Evolutionary conservation across 2,329 filamentous ascomycete genomes (phyloP), one percentile per base, ranked within the genome.

Genomic region (Colletotrichum brevisporum): DNA sequence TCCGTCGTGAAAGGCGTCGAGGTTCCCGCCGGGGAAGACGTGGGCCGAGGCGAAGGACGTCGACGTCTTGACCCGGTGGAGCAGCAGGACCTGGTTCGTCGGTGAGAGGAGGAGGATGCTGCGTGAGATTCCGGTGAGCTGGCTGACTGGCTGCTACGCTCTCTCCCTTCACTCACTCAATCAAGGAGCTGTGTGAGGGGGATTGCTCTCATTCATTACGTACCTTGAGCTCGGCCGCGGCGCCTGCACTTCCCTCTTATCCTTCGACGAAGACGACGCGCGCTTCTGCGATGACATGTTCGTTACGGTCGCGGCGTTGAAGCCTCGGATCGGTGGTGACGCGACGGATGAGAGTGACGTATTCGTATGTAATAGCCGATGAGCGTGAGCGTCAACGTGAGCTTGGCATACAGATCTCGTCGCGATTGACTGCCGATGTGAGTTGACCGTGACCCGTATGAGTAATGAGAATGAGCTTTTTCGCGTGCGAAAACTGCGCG

Each of bases 11-110:
- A 88, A 88, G 0, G 88, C 80, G 13, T 94, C 92, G 24, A 97
- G 86, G 75, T 94, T 94, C 6, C 96, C 96, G 41, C 96, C 96
- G 0, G 96, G 95, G 74, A 99, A 99, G 70, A 99, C 96, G 77
- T 98, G 94, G 0, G 95, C 96, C 0, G 94, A 95, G 4, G 95
- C 89, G 76, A 98, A 98, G 3, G 94, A 92, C 1, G 89, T 90
- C 0, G 94, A 96, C 1, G 92, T 94, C 72, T 91, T 87, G 3
- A 97, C 94, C 71, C 96, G 91, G 78, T 94, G 94, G 9, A 98
- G 89, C 18, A 98, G 89, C 1, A 99, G 87, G 54, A 98, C 89
- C 78, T 97, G 90, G 78, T 98, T 98, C 58, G 87, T 85, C 0
- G 94, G 92, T 0, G 96, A 98, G 55, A 99, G 84, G 15, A 98